Evolutionary conservation across 176 grass and related monocot species (phyloP).

Genomic region (Oryza glaberrima): DNA sequence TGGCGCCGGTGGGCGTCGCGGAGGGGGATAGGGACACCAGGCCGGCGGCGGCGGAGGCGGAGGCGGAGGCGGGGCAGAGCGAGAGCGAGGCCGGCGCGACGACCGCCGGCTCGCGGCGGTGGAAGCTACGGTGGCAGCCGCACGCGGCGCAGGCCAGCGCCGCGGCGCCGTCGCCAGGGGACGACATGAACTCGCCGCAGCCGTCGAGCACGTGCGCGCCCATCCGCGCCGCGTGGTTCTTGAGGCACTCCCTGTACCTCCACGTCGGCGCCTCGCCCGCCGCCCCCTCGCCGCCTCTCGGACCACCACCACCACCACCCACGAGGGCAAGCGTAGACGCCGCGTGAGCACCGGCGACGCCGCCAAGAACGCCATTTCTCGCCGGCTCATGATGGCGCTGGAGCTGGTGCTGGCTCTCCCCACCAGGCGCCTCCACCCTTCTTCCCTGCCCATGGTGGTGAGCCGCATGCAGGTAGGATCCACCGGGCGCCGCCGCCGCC

Average conservation of each 20-base stretch:
- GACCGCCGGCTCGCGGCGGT: slow-evolving; percentile 57
- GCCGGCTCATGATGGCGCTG: slow-evolving; percentile 46
- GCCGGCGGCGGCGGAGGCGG: neutral
- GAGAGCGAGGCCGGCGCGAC: slow-evolving; percentile 7
- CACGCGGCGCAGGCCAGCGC: slow-evolving; percentile 83
- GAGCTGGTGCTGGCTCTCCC: slow-evolving; percentile 32
- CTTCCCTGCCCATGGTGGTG: slow-evolving; percentile 42
- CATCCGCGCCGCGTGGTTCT: slow-evolving; percentile 82
- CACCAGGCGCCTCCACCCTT: slow-evolving; percentile 8
- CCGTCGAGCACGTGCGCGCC: slow-evolving; percentile 91
- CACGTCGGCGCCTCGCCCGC: slow-evolving; percentile 39
- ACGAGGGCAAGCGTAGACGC: slow-evolving; percentile 7
- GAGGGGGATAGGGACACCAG: slow-evolving; percentile 19
- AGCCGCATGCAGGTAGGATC: slow-evolving; percentile 10
- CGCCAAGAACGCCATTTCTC: slow-evolving; percentile 41
- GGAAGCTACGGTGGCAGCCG: slow-evolving; percentile 99
- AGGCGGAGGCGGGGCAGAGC: neutral
- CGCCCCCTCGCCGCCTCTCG: neutral
- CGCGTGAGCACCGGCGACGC: neutral
- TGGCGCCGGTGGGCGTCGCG: slow-evolving; percentile 13
- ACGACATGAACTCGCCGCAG: slow-evolving; percentile 95
- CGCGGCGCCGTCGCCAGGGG: slow-evolving; percentile 28
- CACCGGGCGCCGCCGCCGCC: neutral
- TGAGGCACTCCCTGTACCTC: slow-evolving; percentile 85
- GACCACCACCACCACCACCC: neutral